Evolutionary conservation across 108 stramenopile genomes (phyloP).

Genomic region (Skeletonema grethae): DNA sequence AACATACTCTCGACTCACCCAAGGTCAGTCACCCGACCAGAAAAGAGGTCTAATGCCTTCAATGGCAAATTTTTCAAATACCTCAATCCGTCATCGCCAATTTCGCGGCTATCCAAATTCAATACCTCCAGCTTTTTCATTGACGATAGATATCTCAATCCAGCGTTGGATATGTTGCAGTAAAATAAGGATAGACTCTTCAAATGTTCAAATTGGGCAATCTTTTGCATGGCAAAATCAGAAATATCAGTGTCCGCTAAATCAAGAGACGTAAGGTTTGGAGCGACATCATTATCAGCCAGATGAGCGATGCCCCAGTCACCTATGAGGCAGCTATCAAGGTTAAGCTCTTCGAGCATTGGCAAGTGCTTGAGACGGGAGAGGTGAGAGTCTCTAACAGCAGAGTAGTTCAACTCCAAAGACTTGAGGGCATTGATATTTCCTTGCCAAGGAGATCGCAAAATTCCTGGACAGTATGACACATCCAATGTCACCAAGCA

Average conservation of each 20-base stretch:
- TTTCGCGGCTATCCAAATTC: conserved; percentile 82
- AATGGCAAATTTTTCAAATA: conserved; percentile 60
- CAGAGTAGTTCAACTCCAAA: conserved; percentile 75
- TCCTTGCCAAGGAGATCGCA: conserved; percentile 87
- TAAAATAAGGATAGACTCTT: conserved; percentile 78
- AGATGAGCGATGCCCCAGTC: conserved; percentile 79
- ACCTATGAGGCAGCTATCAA: conserved; percentile 76
- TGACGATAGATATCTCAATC: conserved; percentile 62
- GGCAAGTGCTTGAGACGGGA: conserved; percentile 58
- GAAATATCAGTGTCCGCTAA: conserved; percentile 83
- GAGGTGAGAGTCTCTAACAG: conserved; percentile 73
- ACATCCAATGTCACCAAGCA: conserved; percentile 54
- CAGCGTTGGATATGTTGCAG: conserved; percentile 73
- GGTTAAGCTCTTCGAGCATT: conserved; percentile 74
- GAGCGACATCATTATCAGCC: conserved; percentile 75
- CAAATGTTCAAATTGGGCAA: conserved; percentile 76
- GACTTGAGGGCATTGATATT: conserved; percentile 67
- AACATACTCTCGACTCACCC: conserved; percentile 35
- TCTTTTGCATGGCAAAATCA: conserved; percentile 71
- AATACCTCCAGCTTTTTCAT: conserved; percentile 64
- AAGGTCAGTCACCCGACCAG: conserved; percentile 73
- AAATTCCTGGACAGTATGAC: conserved; percentile 69
- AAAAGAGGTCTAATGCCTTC: conserved; percentile 80
- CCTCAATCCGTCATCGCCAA: conserved; percentile 72
- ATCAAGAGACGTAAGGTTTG: conserved; percentile 74